Evolutionary conservation across 208 protist genomes (phyloP).

Genomic region (Jaenimonas drosophilae): DNA sequence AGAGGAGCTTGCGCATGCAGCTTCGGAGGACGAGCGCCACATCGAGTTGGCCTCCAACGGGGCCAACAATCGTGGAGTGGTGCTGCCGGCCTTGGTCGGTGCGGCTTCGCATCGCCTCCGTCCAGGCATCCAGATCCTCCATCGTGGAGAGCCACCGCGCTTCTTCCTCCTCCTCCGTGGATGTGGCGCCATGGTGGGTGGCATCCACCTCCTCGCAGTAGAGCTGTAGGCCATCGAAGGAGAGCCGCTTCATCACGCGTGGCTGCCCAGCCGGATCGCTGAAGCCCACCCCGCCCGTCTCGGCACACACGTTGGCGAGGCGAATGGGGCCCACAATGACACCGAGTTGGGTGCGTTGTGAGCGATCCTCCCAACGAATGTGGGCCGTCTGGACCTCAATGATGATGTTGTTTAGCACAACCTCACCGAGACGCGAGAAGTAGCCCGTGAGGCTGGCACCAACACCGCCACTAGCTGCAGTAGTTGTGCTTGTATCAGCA

Average conservation of each 20-base stretch:
- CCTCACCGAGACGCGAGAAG: slow-evolving; percentile 66
- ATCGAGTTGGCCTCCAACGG: slow-evolving; percentile 55
- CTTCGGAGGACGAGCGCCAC: slow-evolving; percentile 60
- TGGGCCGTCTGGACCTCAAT: slow-evolving; percentile 74
- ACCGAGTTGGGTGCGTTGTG: slow-evolving; percentile 44
- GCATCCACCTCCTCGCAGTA: slow-evolving; percentile 66
- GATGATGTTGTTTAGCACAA: slow-evolving; percentile 84
- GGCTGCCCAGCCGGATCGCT: slow-evolving; percentile 46
- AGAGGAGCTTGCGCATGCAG: slow-evolving; percentile 35
- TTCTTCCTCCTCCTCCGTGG: slow-evolving; percentile 6
- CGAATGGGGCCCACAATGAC: slow-evolving; percentile 63
- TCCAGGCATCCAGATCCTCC: slow-evolving; percentile 54
- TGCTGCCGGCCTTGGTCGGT: slow-evolving; percentile 41
- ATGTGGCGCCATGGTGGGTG: slow-evolving; percentile 3
- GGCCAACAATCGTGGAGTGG: slow-evolving; percentile 68
- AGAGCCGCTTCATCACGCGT: slow-evolving; percentile 58
- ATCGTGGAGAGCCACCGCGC: slow-evolving; percentile 36
- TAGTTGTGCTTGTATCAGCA: neutral
- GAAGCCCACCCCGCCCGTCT: slow-evolving; percentile 61
- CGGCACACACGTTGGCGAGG: slow-evolving; percentile 63
- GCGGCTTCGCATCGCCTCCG: slow-evolving; percentile 60
- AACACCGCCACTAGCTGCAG: neutral
- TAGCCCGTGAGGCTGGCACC: slow-evolving; percentile 21
- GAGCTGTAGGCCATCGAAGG: slow-evolving; percentile 63
- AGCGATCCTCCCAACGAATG: slow-evolving; percentile 76